A percentile compares a stretch with the other conserved stretches of the same genome.
Conservation (phyloP, 495 filamentous ascomycete species). For the Penicillium psychrofluorescens region DNA sequence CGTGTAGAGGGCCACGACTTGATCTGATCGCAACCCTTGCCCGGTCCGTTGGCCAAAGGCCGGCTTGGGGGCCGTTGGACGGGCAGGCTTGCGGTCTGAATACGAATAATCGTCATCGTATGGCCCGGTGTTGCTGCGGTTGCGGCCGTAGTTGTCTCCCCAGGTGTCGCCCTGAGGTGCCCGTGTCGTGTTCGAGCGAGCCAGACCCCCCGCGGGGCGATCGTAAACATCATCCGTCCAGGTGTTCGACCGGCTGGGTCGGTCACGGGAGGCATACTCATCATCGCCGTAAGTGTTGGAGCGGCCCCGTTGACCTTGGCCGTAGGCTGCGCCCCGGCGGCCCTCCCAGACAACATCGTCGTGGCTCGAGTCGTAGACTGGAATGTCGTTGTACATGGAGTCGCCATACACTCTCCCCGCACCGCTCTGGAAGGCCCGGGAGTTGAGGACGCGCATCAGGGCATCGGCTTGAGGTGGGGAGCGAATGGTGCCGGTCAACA, state of each 20-base stretch:
- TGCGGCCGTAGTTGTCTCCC: constrained; percentile 37
- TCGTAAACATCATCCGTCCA: constrained; percentile 92
- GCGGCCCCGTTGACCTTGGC: constrained; percentile 60
- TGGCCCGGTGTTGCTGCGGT: constrained; percentile 36
- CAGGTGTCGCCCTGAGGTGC: constrained; percentile 39
- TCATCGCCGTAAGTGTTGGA: constrained; percentile 46
- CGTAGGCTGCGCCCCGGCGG: constrained; percentile 63
- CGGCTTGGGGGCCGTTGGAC: constrained; percentile 84
- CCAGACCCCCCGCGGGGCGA: constrained; percentile 43
- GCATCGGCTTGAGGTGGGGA: constrained; percentile 78
- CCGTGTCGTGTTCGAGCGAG: constrained; percentile 44
- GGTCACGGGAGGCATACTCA: constrained; percentile 56
- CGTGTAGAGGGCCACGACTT: constrained; percentile 83
- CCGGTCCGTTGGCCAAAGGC: constrained; percentile 61
- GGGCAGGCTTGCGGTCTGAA: constrained; percentile 47
- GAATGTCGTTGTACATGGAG: constrained; percentile 89
- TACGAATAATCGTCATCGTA: constrained; percentile 53
- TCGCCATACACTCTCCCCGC: constrained; percentile 38
- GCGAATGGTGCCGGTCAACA: constrained; percentile 69
- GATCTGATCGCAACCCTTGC: constrained; percentile 58
- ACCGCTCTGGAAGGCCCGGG: constrained; percentile 70
- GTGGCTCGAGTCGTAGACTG: constrained; percentile 80
- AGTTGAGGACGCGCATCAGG: constrained; percentile 75
- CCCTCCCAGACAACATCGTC: constrained; percentile 95
- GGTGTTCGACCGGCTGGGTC: constrained; percentile 63